phyloP scores from a whole-genome alignment of 2,329 filamentous ascomycete genomes.

The Hymenoscyphus occultus region DNA sequence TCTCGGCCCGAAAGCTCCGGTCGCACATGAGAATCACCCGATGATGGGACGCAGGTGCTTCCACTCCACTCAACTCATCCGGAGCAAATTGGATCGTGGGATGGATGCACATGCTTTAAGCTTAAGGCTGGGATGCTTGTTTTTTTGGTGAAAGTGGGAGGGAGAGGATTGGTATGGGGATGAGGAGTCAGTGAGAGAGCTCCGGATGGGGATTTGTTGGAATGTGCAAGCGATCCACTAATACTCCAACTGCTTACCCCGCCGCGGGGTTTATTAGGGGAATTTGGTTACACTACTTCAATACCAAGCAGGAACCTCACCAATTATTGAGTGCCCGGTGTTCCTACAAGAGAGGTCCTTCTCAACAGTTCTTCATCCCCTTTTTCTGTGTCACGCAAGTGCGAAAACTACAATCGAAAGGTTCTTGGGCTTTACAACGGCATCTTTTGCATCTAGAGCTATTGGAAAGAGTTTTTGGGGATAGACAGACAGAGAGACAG shows the following conservation, averaged over 20 bases:
- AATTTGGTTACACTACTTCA: constrained; percentile 4
- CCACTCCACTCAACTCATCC: constrained; percentile 7
- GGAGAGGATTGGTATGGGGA: not conserved
- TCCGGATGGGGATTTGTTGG: not conserved
- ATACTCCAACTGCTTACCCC: not conserved
- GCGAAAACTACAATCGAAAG: not conserved
- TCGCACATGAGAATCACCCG: constrained; percentile 7
- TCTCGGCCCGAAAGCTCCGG: constrained; percentile 15
- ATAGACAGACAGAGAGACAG: not conserved
- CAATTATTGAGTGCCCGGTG: not conserved
- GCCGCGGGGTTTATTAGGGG: not conserved
- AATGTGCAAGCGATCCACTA: not conserved
- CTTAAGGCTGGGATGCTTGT: too few species aligned
- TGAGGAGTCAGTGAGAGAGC: too few species aligned
- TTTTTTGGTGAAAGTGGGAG: not conserved
- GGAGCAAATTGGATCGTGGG: too few species aligned
- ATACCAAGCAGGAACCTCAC: not conserved
- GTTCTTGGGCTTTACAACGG: not conserved
- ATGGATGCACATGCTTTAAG: constrained; percentile 1
- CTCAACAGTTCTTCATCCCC: not conserved
- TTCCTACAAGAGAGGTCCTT: not conserved
- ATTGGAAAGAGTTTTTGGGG: too few species aligned
- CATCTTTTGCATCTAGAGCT: not conserved
- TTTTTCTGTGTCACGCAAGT: not conserved
- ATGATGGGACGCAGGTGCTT: not conserved